Base-by-base conservation (phyloP, 2,329 filamentous ascomycete genomes). In the Fusarium beomiforme region DNA sequence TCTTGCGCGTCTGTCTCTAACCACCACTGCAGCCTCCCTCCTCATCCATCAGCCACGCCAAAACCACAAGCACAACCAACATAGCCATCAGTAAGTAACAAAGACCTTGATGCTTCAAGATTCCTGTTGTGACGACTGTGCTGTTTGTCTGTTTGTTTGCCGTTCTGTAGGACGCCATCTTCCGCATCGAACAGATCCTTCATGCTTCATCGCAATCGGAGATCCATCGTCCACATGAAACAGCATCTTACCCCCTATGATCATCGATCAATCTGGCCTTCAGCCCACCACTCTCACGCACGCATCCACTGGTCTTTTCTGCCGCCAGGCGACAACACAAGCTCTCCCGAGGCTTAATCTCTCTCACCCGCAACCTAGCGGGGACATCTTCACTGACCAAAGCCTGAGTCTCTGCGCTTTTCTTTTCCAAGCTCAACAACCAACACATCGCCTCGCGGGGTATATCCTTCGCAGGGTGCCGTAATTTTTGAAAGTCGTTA, bases 381-480 rank as follows among this genome's bases (percentile, higher is more conserved):
- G 65, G 70, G 70, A 53, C 62, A 56, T 67, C 69, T 64, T 72
- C 68, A 67, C 61, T 65, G 53, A 73, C 67, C 67, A 69, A 75
- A 73, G 58, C 67, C 73, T 68, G 73, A 67, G 69, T 74, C 73
- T 76, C 75, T 74, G 70, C 75, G 77, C 72, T 71, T 74, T 72
- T 72, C 65, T 72, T 70, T 72, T 76, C 72, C 73, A 74, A 79
- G 76, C 78, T 79, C 79, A 77, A 78, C 78, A 79, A 80, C 79
- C 70, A 72, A 78, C 79, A 78, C 75, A 79, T 75, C 74, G 78
- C 78, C 77, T 81, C 79, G 75, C 77, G 78, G 79, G 80, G 80
- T 81, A 81, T 81, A 81, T 81, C 80, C 80, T 80, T 81, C 80
- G 79, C 79, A 79, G 78, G 67, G 78, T 80, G 80, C 78, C 79